These are phyloP conservation scores for Penicillium soppii DNA, from an alignment of 495 filamentous ascomycete genomes.

Conservation along the genomic window DNA sequence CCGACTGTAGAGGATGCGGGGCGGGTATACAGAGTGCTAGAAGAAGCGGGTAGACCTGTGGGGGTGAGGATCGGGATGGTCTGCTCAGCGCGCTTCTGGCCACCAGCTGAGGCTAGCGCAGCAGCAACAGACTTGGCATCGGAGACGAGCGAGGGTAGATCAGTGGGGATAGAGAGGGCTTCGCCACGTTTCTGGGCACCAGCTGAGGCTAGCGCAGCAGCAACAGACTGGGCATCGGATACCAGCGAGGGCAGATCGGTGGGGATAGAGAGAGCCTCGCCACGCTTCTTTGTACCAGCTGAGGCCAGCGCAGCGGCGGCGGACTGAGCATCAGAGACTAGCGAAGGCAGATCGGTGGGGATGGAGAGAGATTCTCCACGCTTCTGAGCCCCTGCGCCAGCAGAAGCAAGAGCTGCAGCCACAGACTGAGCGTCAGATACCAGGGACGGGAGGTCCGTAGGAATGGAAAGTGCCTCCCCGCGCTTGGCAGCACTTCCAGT, in stretches of 20 bases:
- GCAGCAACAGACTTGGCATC: conserved; percentile 7
- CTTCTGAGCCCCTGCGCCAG: conserved; percentile 9
- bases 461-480: conserved; percentile 1
- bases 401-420: conserved; percentile 3
- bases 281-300: conserved; percentile 10
- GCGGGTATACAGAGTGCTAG: not conserved
- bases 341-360: conserved; percentile 7
- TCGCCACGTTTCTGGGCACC: conserved; percentile 15
- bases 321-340: conserved; percentile 10
- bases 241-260: conserved; percentile 13
- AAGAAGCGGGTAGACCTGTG: not conserved
- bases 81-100: conserved; percentile 9
- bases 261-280: conserved; percentile 12
- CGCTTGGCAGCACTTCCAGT: not conserved
- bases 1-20: not conserved
- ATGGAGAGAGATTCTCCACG: not conserved
- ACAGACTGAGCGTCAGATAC: conserved; percentile 4
- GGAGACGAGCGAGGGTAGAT: conserved; percentile 7
- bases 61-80: not conserved
- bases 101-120: conserved; percentile 9
- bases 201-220: conserved; percentile 7
- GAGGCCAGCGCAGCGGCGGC: conserved; percentile 1
- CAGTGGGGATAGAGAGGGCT: conserved; percentile 6
- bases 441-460: conserved; percentile 6
- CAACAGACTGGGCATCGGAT: conserved; percentile 11